Percentiles rank a stretch among this genome's conserved stretches.
Conservation (phyloP, 2,329 filamentous ascomycete genomes). For the Calonectria multiphialidica region DNA sequence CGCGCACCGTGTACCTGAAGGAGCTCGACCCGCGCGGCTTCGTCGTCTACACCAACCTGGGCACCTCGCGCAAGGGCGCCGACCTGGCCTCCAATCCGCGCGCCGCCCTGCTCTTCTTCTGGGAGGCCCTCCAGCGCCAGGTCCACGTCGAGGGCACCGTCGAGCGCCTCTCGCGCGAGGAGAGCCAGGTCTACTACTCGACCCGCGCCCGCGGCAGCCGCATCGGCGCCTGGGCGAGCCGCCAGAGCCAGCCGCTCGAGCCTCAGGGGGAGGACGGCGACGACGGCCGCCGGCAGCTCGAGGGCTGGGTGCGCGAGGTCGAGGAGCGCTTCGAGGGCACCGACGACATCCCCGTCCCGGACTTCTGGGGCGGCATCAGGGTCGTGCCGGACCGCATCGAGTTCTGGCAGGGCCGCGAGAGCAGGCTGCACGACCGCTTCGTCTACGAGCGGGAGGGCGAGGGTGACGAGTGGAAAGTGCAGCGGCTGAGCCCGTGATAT, state of each 20-base stretch:
- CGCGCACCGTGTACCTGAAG: constrained; percentile 93
- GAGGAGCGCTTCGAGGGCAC: constrained; percentile 80
- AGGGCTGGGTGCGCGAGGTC: constrained; percentile 81
- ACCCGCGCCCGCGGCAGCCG: constrained; percentile 82
- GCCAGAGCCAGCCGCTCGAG: constrained; percentile 83
- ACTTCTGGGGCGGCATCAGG: constrained; percentile 94
- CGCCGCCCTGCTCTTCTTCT: constrained; percentile 91
- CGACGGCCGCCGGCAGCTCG: constrained; percentile 80
- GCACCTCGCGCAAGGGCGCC: constrained; percentile 75
- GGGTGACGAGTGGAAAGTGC: constrained; percentile 70
- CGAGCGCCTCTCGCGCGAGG: constrained; percentile 74
- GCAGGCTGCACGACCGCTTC: constrained; percentile 93
- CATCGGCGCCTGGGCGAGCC: constrained; percentile 93
- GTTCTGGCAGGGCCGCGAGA: constrained; percentile 96
- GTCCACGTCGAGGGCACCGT: constrained; percentile 87
- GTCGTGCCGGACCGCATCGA: constrained; percentile 89
- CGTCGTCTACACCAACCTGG: constrained; percentile 95
- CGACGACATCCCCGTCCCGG: constrained; percentile 88
- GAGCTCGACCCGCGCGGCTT: constrained; percentile 88
- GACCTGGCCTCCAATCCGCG: constrained; percentile 81
- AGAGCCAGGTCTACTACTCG: constrained; percentile 79
- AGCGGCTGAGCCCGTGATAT: constrained; percentile 78
- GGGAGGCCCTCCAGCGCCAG: constrained; percentile 88
- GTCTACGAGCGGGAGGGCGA: constrained; percentile 76
- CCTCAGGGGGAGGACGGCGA: constrained; percentile 59